Evolutionary conservation across 495 filamentous ascomycete species (phyloP), one percentile per base, ranked within the genome.

Genomic region (Penicillium antarcticum): DNA sequence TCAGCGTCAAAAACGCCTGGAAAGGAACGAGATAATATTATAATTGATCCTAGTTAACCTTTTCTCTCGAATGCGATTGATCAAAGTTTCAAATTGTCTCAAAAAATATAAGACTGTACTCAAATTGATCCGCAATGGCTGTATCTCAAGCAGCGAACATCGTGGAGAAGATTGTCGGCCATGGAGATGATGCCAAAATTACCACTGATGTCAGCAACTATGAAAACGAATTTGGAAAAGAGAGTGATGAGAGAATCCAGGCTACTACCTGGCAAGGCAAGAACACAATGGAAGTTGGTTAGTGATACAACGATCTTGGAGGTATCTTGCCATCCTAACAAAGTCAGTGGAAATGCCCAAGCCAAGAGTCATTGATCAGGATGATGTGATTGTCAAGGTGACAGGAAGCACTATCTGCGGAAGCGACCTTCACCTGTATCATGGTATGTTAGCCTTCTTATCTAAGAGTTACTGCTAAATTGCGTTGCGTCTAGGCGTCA

Each of bases 321-420:
- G 4, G 1, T 17, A 33, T 16, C 34, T 6, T 43, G 8, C 2
- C 24, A 7, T 36, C 19, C 36, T 44, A 13, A 50, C 18, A 29
- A 1, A 17, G 12, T 13, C 48, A 76, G 81, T 84, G 47, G 76
- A 88, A 29, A 79, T 79, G n/a, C 73, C 81, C 0, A 87, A 85
- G 56, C 89, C 91, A 1, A 77, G 70, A 44, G 78, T 95, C 50
- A 68, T 89, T 35, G 88, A 95, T 55, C 75, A 81, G 31, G 68
- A 72, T 29, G 92, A 96, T 63, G 89, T 91, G 12, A 88, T 97
- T 55, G 72, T 95, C 42, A 90, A 84, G 52, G 81, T 96, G 19
- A 96, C 92, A 1, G 89, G 90, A 1, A 85, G 77, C 50, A 96
- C 90, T 0, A 84, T 97, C 48, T 96, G 92, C 70, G 91, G 91